Conservation (phyloP, 2,329 filamentous ascomycete genomes). For the Didymosphaeria variabile region DNA sequence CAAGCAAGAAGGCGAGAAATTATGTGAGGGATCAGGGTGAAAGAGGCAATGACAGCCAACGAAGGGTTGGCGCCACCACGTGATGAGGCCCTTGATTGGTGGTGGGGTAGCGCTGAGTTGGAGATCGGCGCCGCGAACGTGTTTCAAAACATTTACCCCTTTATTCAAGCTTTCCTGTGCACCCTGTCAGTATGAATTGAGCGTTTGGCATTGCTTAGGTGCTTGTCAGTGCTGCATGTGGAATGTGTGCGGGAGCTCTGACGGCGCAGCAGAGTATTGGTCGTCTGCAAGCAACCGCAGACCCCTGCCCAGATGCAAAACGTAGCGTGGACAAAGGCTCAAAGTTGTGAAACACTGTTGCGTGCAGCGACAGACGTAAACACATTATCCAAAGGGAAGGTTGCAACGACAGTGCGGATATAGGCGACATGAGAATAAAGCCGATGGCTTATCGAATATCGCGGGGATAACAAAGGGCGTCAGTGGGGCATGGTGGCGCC, state of each 20-base stretch:
- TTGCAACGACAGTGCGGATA: not conserved
- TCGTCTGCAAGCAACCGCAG: not conserved
- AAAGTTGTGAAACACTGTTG: not conserved
- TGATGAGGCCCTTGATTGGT: slow-evolving; percentile 30
- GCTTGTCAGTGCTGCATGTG: not conserved
- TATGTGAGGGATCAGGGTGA: not conserved
- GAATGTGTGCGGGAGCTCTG: not conserved
- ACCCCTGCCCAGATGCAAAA: not conserved
- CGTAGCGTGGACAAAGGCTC: not conserved
- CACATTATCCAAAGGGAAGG: not conserved
- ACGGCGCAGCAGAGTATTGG: not conserved
- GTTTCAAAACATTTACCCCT: slow-evolving; percentile 34
- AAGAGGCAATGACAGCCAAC: slow-evolving; percentile 13
- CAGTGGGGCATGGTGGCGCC: not conserved
- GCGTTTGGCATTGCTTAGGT: slow-evolving; percentile 2
- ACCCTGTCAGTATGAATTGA: not conserved
- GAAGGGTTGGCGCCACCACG: slow-evolving; percentile 19
- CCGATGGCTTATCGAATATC: not conserved
- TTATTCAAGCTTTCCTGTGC: slow-evolving; percentile 4
- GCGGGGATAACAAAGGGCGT: not conserved
- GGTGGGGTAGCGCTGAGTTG: slow-evolving; percentile 7
- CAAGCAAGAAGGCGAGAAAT: not conserved
- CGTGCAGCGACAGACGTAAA: not conserved
- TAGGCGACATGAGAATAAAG: not conserved
- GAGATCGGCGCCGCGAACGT: slow-evolving; percentile 2